Conservation (phyloP, 805 yeast genomes). For the Komagataella pseudopastoris region DNA sequence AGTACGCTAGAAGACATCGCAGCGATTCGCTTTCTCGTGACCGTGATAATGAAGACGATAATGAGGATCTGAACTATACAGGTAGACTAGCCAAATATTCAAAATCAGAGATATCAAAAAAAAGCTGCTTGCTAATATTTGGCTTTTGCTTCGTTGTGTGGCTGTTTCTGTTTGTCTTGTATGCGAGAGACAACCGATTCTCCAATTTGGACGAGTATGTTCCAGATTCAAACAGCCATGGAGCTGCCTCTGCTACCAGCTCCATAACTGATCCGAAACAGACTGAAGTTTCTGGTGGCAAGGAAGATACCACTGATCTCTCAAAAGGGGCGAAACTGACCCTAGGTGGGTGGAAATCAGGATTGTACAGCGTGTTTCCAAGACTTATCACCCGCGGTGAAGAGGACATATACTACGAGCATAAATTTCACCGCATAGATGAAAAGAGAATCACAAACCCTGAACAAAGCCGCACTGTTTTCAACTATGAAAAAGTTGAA, state of each 20-base stretch:
- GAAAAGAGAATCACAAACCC: background rate
- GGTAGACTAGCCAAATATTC: background rate
- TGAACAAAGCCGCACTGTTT: background rate
- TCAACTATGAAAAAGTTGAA: background rate
- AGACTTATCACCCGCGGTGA: background rate
- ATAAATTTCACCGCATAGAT: background rate
- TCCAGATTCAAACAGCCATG: conserved; percentile 2
- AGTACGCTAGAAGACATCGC: conserved; percentile 4
- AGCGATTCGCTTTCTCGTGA: background rate
- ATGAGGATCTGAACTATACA: conserved; percentile 20
- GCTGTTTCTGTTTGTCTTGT: conserved; percentile 11
- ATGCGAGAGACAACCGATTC: conserved; percentile 10
- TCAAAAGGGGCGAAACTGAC: background rate
- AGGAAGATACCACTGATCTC: background rate
- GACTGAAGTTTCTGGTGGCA: background rate
- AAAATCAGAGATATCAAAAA: background rate
- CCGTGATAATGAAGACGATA: conserved; percentile 12
- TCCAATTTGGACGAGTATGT: conserved; percentile 6
- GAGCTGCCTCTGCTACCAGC: background rate
- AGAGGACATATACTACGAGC: background rate
- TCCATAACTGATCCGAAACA: background rate
- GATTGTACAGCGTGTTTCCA: conserved; percentile 9
- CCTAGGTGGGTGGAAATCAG: conserved; percentile 3
- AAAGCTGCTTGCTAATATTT: conserved; percentile 4
- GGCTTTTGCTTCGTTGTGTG: conserved; percentile 12